Base-by-base conservation (phyloP, 2,329 filamentous ascomycete species). In the Paraconiothyrium sp. region DNA sequence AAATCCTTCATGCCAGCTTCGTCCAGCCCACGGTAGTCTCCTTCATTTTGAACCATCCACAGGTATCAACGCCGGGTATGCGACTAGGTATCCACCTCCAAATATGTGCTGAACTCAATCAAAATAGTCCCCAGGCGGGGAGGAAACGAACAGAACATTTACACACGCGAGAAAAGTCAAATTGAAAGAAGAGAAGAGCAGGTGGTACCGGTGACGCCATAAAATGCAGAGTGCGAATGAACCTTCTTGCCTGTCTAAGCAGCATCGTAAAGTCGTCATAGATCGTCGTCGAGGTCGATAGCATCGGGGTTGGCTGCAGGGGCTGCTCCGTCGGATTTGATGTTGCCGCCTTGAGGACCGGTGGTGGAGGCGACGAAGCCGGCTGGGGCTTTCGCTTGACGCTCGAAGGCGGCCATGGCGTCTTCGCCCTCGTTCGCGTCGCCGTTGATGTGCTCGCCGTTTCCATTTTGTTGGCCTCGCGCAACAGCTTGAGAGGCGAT, bases 401-500 rank as follows among this genome's bases (percentile, higher is more conserved):
- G 86, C 78, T 97, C 94, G 63, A 98, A 83, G 24, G 90, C 91
- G 44, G 90, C 92, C 93, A 97, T 97, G 24, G 93, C 93, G 79
- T 97, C 94, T 4, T 86, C 86, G 43, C 85, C 83, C 58, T 87
- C 81, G 27, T 75, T 84, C 27, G 78, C 79, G 41, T 76, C 82
- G 47, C 81, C 82, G 58, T 81, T 82, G 54, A 79, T 80, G 46
- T 75, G 78, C 22, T 76, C 80, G 44, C 76, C 80, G 63, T 80
- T 81, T 58, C 81, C 81, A 68, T 85, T 85, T 67, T 85, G 86
- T 76, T 96, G 91, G 65, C 88, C 89, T 65, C 93, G 88, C 24
- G 93, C 93, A 68, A 99, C 85, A 30, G 95, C 95, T 78, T 99
- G 95, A 5, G 93, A 96, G 10, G 95, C 95, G 79, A 99, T 97